A percentile compares a stretch with the other conserved stretches of the same genome.
phyloP scores from a whole-genome alignment of 352 stramenopile species.

The Phytophthora sp. region DNA sequence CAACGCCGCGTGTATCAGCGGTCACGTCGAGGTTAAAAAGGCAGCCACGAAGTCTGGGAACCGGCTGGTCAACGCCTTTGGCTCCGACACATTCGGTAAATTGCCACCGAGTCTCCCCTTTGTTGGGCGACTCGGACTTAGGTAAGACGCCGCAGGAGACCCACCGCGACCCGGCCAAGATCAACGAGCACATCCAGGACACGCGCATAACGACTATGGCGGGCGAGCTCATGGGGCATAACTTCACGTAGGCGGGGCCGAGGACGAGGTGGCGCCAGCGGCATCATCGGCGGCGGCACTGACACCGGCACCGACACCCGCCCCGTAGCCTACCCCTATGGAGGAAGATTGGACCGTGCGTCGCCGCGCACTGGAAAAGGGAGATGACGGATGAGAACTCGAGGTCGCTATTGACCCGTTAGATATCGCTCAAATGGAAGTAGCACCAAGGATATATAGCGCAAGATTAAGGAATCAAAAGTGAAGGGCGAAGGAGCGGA shows the following conservation, averaged over 20 bases:
- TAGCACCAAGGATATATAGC: slow-evolving; percentile 93
- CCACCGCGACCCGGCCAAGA: slow-evolving; percentile 76
- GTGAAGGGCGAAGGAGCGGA: slow-evolving; percentile 89
- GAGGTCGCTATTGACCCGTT: slow-evolving; percentile 86
- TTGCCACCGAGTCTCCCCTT: slow-evolving; percentile 89
- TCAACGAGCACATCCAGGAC: slow-evolving; percentile 84
- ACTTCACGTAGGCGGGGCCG: slow-evolving; percentile 65
- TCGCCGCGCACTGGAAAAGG: slow-evolving; percentile 97
- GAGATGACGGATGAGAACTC: slow-evolving; percentile 89
- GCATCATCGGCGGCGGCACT: slow-evolving; percentile 26
- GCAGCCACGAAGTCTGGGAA: slow-evolving; percentile 69
- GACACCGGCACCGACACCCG: slow-evolving; percentile 34
- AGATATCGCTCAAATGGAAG: slow-evolving; percentile 89
- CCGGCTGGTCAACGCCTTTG: slow-evolving; percentile 92
- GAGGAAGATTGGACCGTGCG: slow-evolving; percentile 88
- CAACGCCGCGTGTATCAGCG: slow-evolving; percentile 93
- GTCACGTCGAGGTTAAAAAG: slow-evolving; percentile 94
- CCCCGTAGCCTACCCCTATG: slow-evolving; percentile 67
- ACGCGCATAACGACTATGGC: slow-evolving; percentile 88
- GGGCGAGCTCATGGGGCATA: slow-evolving; percentile 84
- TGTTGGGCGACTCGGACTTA: slow-evolving; percentile 95
- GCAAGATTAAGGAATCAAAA: slow-evolving; percentile 95
- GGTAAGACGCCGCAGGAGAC: slow-evolving; percentile 79
- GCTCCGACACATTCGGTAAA: slow-evolving; percentile 95
- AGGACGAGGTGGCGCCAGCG: slow-evolving; percentile 59